Evolutionary conservation across 2,329 filamentous ascomycete species (phyloP).

Genomic region (Lecanicillium sp.): DNA sequence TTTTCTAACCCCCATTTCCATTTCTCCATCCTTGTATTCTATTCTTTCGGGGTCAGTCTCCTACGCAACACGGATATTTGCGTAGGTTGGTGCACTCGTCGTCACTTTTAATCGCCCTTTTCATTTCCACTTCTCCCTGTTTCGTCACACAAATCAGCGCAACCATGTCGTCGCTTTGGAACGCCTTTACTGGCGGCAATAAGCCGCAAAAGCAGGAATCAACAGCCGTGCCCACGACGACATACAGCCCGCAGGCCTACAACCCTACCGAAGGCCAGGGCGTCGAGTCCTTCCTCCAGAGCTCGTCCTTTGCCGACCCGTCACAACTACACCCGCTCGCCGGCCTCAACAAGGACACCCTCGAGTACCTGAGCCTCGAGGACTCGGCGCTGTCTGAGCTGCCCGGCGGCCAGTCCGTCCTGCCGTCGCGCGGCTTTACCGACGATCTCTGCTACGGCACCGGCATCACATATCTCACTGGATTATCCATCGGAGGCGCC

Average conservation of each 20-base stretch:
- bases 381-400: constrained; percentile 82
- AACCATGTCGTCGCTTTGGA: constrained; percentile 51
- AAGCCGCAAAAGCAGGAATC: constrained; percentile 34
- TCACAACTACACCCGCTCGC: constrained; percentile 86
- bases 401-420: constrained; percentile 75
- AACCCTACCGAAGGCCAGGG: constrained; percentile 68
- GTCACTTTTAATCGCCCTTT: no score
- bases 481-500: constrained; percentile 73
- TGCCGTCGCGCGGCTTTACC: constrained; percentile 94
- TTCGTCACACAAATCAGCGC: no score
- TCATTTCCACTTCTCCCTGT: no score
- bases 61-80: no score
- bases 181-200: constrained; percentile 53
- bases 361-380: constrained; percentile 93
- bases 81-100: no score
- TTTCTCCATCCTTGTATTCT: no score
- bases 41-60: no score
- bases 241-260: constrained; percentile 50
- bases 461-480: constrained; percentile 87
- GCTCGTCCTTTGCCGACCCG: constrained; percentile 72
- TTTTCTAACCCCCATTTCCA: no score
- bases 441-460: constrained; percentile 98
- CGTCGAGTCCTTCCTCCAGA: constrained; percentile 77
- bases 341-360: constrained; percentile 81
- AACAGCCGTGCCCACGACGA: constrained; percentile 26